Conservation (phyloP, 495 filamentous ascomycete species). For the Daldinia childiae region DNA sequence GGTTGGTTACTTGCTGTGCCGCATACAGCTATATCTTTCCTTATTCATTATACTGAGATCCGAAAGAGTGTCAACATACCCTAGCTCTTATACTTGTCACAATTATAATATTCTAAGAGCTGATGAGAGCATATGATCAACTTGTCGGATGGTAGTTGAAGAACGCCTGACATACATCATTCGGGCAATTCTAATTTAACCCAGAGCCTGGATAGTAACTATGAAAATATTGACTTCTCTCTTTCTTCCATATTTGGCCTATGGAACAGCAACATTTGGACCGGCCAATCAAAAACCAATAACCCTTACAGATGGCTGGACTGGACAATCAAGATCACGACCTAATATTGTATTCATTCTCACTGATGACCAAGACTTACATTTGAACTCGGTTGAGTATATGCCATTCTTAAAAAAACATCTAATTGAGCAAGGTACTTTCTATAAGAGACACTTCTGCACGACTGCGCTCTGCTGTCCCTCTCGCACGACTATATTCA, state of each 20-base stretch:
- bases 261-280: conserved; percentile 24
- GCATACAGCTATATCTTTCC: conserved; percentile 7
- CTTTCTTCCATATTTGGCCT: conserved; percentile 3
- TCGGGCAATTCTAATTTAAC: background rate
- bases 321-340: background rate
- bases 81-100: background rate
- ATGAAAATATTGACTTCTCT: background rate
- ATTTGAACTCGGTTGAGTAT: conserved; percentile 67
- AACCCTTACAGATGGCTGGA: background rate
- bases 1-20: conserved; percentile 6
- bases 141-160: background rate
- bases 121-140: background rate
- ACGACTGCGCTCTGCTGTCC: conserved; percentile 73
- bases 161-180: background rate
- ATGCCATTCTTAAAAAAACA: conserved; percentile 64
- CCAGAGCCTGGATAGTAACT: background rate
- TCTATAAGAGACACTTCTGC: conserved; percentile 67
- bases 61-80: conserved; percentile 2
- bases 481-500: conserved; percentile 69
- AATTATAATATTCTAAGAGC: background rate
- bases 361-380: conserved; percentile 72
- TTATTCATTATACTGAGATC: background rate
- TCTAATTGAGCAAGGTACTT: conserved; percentile 63
- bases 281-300: conserved; percentile 28
- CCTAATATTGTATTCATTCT: conserved; percentile 73